phyloP scores from a whole-genome alignment of 495 filamentous ascomycete genomes.

The Chlorociboria aeruginascens region DNA sequence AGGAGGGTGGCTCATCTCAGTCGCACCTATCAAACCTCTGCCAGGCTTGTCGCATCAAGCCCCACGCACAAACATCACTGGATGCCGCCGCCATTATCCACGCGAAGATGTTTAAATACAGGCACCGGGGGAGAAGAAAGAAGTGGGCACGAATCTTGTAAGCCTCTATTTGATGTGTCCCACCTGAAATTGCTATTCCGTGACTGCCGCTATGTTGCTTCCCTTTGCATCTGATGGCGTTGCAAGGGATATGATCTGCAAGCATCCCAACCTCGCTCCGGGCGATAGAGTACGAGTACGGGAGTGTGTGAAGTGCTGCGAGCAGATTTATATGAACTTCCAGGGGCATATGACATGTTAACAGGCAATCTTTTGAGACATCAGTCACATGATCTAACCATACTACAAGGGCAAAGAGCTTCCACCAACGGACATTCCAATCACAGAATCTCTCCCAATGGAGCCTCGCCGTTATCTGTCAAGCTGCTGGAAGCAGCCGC shows the following conservation, averaged over 20 bases:
- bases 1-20: too few relatives aligned
- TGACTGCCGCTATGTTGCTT: neutral
- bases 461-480: constrained; percentile 23
- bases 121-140: neutral
- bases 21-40: too few relatives aligned
- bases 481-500: constrained; percentile 80
- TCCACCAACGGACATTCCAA: neutral
- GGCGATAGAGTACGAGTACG: neutral
- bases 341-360: neutral
- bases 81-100: too few relatives aligned
- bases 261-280: neutral
- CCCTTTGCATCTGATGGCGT: neutral
- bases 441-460: neutral
- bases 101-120: neutral
- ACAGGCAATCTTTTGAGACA: neutral
- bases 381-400: neutral
- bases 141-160: neutral
- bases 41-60: too few relatives aligned
- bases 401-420: neutral
- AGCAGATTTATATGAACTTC: neutral
- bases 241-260: neutral
- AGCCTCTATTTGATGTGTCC: neutral
- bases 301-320: neutral
- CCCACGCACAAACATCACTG: too few relatives aligned
- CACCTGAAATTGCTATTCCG: neutral